These are phyloP conservation scores for Teunomyces panamensis DNA, from an alignment of 805 yeast genomes.

Conservation along the genomic window DNA sequence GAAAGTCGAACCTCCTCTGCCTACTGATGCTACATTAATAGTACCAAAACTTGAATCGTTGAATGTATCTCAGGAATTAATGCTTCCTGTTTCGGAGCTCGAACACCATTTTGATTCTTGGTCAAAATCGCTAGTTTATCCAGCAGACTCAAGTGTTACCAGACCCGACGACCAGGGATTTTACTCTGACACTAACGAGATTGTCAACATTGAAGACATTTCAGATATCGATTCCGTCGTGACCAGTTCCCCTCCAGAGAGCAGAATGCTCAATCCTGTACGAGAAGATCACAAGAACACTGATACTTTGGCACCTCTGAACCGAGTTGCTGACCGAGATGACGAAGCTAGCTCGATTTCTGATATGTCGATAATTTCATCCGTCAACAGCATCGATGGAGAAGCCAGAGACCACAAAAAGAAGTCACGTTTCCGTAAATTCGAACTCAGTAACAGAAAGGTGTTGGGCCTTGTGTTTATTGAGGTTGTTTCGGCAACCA, in stretches of 20 bases:
- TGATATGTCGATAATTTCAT: constrained; percentile 16
- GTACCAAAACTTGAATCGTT: constrained; percentile 4
- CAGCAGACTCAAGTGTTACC: constrained; percentile 14
- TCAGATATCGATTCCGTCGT: constrained; percentile 32
- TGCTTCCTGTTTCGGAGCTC: constrained; percentile 8
- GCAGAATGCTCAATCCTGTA: background rate
- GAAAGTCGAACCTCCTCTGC: background rate
- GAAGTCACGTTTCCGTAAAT: constrained; percentile 21
- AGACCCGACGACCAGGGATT: constrained; percentile 40
- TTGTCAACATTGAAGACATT: constrained; percentile 17
- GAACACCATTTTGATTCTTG: constrained; percentile 20
- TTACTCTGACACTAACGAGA: constrained; percentile 24
- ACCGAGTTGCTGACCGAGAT: constrained; percentile 1
- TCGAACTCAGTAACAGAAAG: constrained; percentile 37
- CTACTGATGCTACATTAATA: background rate
- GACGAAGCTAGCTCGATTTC: constrained; percentile 20
- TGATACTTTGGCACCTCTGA: background rate
- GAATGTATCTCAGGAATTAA: constrained; percentile 6
- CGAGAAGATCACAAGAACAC: background rate
- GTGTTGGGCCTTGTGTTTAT: constrained; percentile 71
- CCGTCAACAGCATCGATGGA: constrained; percentile 4
- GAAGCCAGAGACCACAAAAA: background rate
- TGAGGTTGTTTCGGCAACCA: constrained; percentile 70
- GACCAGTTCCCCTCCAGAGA: constrained; percentile 1
- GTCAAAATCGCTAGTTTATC: constrained; percentile 26